These are phyloP conservation scores for Yarrowia porcina DNA, from an alignment of 805 yeast genomes.

Conservation along the genomic window DNA sequence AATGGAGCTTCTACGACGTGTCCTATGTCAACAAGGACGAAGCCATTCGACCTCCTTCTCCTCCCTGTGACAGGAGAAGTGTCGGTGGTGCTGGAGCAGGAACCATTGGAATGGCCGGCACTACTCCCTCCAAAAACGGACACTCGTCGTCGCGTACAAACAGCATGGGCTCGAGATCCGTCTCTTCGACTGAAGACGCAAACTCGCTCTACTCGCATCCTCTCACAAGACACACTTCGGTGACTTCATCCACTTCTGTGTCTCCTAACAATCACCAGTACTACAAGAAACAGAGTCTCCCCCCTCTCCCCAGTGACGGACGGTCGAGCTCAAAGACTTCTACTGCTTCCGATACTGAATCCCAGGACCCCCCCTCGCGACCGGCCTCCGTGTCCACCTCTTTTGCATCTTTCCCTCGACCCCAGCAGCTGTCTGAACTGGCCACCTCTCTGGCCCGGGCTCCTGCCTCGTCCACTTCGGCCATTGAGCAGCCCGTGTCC, in stretches of 20 bases:
- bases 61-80: not conserved
- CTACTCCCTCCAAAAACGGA: not conserved
- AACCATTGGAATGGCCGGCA: too few species aligned
- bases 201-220: conserved; percentile 16
- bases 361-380: not conserved
- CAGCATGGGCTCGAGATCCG: conserved; percentile 17
- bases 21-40: conserved; percentile 1
- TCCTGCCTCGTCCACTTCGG: not conserved
- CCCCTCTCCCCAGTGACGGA: not conserved
- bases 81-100: too few species aligned
- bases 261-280: conserved; percentile 12
- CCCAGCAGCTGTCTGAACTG: conserved; percentile 1
- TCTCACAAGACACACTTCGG: not conserved
- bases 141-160: conserved; percentile 6
- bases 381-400: not conserved
- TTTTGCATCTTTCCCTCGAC: conserved; percentile 9
- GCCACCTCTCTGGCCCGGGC: not conserved
- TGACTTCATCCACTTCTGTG: not conserved
- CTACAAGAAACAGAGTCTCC: conserved; percentile 10
- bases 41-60: conserved; percentile 12
- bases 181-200: not conserved
- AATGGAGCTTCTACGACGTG: conserved; percentile 20
- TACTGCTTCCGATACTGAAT: too few species aligned
- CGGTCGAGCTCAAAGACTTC: not conserved
- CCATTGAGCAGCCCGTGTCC: not conserved